Base-by-base conservation (phyloP, 805 yeast species). In the Lachancea sp. region DNA sequence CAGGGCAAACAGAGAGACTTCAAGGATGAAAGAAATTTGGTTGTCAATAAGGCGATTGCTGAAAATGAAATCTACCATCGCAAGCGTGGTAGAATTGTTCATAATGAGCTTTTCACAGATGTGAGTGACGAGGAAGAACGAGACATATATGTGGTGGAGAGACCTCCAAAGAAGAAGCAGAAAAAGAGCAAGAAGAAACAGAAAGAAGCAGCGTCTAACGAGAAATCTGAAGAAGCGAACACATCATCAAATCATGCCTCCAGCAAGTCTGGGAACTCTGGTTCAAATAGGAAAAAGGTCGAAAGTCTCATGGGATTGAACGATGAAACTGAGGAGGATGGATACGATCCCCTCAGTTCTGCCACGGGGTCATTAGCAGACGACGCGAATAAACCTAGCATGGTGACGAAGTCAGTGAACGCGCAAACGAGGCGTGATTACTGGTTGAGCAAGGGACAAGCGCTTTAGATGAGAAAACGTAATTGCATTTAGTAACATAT, bases 1-100 rank as follows among this genome's bases (percentile, higher is more conserved):
- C 77, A 74, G 48, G 95, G 95, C 8, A 78, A 78, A 51, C 79
- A 75, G 53, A 70, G 95, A 60, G 88, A 84, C 58, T 85, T 85
- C 59, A 78, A 76, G 41, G 93, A 85, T 63, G 91, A 85, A 47
- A 73, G 95, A 62, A 67, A 65, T 34, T 65, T 74, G 48, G 85
- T 83, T 2, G 60, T 67, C 3, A 85, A 85, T 60, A 75, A 77
- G 47, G 90, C 91, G 0, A 55, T 67, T 38, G 50, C 54, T 5
- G 67, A 63, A 38, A 64, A 61, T 49, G 67, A 65, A 48, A 49
- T 48, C 12, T 62, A 58, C 48, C 64, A 57, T 36, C 51, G 47
- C 35, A 65, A 55, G 32, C 46, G 59, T 15, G 57, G 62, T 25
- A 53, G 59, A 38, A 56, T 55, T 22, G 50, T 53, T 2, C 54